Base-by-base conservation (phyloP, 495 filamentous ascomycete genomes). In the Niebla homalea region DNA sequence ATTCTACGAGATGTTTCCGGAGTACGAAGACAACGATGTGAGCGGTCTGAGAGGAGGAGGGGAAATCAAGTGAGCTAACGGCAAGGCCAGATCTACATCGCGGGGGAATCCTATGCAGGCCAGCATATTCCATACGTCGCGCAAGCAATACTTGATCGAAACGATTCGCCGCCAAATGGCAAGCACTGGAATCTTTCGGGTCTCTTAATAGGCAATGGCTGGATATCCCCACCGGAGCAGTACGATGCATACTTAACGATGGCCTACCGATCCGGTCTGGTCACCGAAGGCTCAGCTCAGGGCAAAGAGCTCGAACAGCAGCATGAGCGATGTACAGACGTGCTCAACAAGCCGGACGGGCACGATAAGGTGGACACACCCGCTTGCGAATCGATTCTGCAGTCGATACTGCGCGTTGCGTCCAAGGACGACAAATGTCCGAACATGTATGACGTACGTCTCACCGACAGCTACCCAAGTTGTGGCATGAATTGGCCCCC, bases 401-500 rank as follows among this genome's bases (percentile, higher is more conserved):
- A 78, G 45, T 65, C 74, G 15, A 74, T 97, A 23, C 78, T 94
- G 2, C 57, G 70, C 8, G 57, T 76, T 4, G 86, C 83, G 3
- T 51, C 67, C 42, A 74, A 66, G 19, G 59, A 76, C 43, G 73
- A 74, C 44, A 60, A 76, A 39, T 98, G 92, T 65, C 60, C 77
- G 60, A 98, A 98, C 65, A 92, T 95, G 83, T 98, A 98, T 64
- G 92, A 98, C 65, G 70, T 96, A 26, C 85, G 93, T 37, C 70
- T 94, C 12, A 72, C 68, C 39, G 92, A 97, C 61, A 56, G 58
- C 4, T 83, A 71, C 55, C 80, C 80, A 5, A 77, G 77, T 43
- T 98, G 92, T 61, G 92, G 92, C 48, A 92, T 92, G 87, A 86
- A 84, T 67, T 98, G 92, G 92, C 92, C 92, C 10, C 81, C 86